Base-by-base conservation (phyloP, 257 asterid genomes). In the Nicotiana undulata region DNA sequence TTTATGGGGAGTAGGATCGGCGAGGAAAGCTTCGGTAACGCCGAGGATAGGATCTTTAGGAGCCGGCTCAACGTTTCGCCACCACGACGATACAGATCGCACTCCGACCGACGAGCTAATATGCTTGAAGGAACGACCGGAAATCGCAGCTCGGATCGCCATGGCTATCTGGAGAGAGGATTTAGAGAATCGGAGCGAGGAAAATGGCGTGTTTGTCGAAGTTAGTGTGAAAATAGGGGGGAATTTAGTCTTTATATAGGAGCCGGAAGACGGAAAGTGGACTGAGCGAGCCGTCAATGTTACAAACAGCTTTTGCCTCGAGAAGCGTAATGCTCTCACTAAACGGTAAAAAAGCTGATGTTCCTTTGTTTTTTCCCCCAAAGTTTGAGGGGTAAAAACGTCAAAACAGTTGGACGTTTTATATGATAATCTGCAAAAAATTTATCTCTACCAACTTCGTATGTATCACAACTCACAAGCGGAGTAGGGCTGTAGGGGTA, bases 21-120 rank as follows among this genome's bases (percentile, higher is more conserved):
- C 96, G 29, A 96, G 92, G 37, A 92, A 96, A 80, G 99, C 98
- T 86, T 96, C 98, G 76, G 98, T 93, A 34, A 96, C 99, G 40
- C 98, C 99, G 76, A 96, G 97, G 86, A 96, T 96, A 68, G 99
- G 99, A 86, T 96, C 99, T 85, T 92, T 94, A 4, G 99, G 87
- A 70, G 99, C 99, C 18, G 97, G 97, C 85, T 96, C 97, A 18
- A 96, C 98, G 87, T 89, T 90, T 72, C 92, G 85, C 98, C 98
- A 96, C 98, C 90, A 89, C 22, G 93, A 88, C 55, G 97, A 88
- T 86, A 91, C 81, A 86, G 92, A 88, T 88, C 96, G 90, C 75
- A 81, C 89, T 40, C 92, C 96, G 46, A 87, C 75, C 64, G 80
- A n/a, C 81, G 81, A 63, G 32, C 84, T 86, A 84, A 90, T 29